A percentile compares a stretch with the other conserved stretches of the same genome.
phyloP scores from a whole-genome alignment of 345 rosid genomes.

The Moricandia arvensis region DNA sequence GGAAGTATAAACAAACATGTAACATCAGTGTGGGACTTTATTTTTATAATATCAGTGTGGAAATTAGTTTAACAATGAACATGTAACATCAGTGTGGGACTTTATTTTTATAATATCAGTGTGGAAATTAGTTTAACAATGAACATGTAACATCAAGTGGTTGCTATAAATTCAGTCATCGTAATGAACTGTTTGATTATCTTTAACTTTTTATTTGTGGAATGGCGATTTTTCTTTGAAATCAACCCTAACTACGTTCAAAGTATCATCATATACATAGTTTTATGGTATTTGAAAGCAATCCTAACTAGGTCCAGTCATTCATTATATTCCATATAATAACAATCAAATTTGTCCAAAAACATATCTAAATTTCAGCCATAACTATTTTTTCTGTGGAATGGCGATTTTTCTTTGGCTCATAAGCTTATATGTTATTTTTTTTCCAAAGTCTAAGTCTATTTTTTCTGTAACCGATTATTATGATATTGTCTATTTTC shows the following conservation, averaged over 20 bases:
- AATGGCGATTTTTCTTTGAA: slow-evolving; percentile 2
- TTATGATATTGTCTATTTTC: too few relatives aligned
- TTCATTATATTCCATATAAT: too few relatives aligned
- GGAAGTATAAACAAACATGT: not conserved
- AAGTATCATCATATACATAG: not conserved
- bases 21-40: not conserved
- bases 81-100: slow-evolving; percentile 13
- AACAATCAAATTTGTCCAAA: too few relatives aligned
- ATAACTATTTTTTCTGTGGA: not conserved
- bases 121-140: not conserved
- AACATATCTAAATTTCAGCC: not conserved
- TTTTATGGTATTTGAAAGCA: not conserved
- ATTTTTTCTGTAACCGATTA: too few relatives aligned
- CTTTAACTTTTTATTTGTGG: not conserved
- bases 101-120: too few relatives aligned
- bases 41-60: too few relatives aligned
- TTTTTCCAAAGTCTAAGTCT: too few relatives aligned
- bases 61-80: not conserved
- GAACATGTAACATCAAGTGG: slow-evolving; percentile 19
- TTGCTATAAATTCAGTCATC: slow-evolving; percentile 3
- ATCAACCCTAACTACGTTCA: not conserved
- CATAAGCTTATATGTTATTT: not conserved
- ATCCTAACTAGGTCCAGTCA: not conserved
- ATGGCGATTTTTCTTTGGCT: not conserved
- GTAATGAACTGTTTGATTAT: not conserved